phyloP scores from a whole-genome alignment of 139 green algal species.

The Picocystis salinarum region DNA sequence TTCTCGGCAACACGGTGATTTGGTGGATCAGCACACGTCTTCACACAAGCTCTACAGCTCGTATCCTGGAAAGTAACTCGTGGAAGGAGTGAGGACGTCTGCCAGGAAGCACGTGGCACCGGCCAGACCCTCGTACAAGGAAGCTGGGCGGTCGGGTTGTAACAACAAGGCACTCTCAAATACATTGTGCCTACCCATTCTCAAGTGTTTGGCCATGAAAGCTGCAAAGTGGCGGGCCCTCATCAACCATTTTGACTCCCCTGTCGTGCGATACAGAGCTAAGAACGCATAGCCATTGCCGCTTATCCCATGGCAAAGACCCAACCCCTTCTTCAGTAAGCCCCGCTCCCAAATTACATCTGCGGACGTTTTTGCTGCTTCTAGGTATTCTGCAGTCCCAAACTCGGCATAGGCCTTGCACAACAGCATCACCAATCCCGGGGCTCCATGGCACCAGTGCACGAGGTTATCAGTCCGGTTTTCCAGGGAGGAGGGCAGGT shows the following conservation, averaged over 20 bases:
- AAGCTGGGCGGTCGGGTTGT: conserved; percentile 26
- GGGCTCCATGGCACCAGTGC: conserved; percentile 32
- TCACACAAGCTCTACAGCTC: no score
- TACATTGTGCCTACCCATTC: conserved; percentile 7
- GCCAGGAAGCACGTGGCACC: conserved; percentile 28
- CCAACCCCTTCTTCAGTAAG: conserved; percentile 36
- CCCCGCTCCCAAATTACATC: conserved; percentile 31
- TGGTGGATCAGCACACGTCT: no score
- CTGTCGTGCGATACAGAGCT: conserved; percentile 17
- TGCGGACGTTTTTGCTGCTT: conserved; percentile 18
- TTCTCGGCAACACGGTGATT: no score
- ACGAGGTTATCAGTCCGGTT: no score
- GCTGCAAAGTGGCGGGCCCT: conserved; percentile 6
- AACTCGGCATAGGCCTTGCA: conserved; percentile 9
- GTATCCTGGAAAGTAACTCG: no score
- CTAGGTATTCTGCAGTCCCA: conserved; percentile 5
- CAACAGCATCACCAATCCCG: conserved; percentile 19
- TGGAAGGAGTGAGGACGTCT: no score
- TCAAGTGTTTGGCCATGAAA: conserved; percentile 5
- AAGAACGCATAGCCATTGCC: conserved; percentile 42
- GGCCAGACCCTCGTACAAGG: conserved; percentile 31
- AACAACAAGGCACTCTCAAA: no score
- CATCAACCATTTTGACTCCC: conserved; percentile 14
- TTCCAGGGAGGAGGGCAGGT: no score
- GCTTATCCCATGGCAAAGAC: conserved; percentile 40